Evolutionary conservation across 768 basidiomycete genomes (phyloP), one percentile per base, ranked within the genome.

Genomic region (Cubamyces sp.): DNA sequence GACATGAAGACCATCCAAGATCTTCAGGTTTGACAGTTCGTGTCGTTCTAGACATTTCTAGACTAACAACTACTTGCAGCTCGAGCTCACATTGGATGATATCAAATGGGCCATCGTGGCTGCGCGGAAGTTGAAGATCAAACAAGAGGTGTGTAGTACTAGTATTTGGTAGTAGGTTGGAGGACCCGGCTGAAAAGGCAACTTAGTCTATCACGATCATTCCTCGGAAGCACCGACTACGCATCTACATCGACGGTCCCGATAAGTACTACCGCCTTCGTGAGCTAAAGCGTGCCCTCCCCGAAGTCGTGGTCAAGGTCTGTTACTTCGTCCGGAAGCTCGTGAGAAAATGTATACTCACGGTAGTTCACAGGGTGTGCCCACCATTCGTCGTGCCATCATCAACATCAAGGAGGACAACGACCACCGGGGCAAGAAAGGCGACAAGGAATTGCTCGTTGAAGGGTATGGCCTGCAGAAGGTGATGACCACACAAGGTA

Each of bases 401-500:
- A 98, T 99, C 74, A 94, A 94, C 69, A 94, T 95, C 76, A 94
- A 95, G 74, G 93, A 96, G 55, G 90, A 93, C 66, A 86, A 90
- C 39, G 88, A 94, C 57, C 75, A 78, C 3, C 83, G 84, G 64
- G 92, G 92, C 3, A 88, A 89, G 75, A 92, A 94, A 68, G 89
- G 87, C 8, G 90, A 94, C 67, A 94, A 96, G 72, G 92, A 96
- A 71, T 77, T 99, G 11, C 83, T 99, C 8, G 95, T 98, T 1
- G 96, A 98, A 81, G 97, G 97, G 9, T 96, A 98, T 74, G 97
- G 97, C 16, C 78, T 99, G 58, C 91, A 95, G 68, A 91, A 92
- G 69, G 96, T 97, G 70, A 99, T 99, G 97, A 90, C 85, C 25
- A 96, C 94, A 0, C 95, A 97, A 77, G 96, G 96, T 94, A 62